These are phyloP conservation scores for Coelomomyces lativittatus DNA, from an alignment of 371 early-diverging fungal genomes.

Conservation along the genomic window DNA sequence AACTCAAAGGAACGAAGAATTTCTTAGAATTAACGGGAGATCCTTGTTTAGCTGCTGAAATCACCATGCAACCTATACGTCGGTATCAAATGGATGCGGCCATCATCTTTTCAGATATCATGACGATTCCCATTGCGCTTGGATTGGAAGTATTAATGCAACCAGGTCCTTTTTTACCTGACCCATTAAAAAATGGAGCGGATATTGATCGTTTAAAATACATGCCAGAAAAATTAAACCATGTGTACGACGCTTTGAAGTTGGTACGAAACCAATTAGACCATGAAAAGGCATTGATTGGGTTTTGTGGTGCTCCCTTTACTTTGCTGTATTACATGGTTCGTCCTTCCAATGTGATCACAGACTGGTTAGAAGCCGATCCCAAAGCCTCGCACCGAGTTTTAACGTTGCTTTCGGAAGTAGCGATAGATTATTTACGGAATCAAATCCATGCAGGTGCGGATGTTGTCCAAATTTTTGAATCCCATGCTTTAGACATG, in stretches of 20 bases:
- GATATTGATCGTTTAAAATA: constrained; percentile 49
- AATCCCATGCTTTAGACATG: constrained; percentile 87
- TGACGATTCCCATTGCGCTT: constrained; percentile 91
- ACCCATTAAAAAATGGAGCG: constrained; percentile 51
- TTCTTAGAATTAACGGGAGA: constrained; percentile 2
- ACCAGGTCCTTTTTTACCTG: constrained; percentile 81
- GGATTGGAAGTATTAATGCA: constrained; percentile 84
- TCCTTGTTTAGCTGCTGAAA: constrained; percentile 72
- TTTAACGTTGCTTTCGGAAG: constrained; percentile 60
- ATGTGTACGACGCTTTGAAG: constrained; percentile 89
- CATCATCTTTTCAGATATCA: constrained; percentile 92
- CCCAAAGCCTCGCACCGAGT: constrained; percentile 61
- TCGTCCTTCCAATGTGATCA: constrained; percentile 78
- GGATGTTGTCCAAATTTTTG: constrained; percentile 91
- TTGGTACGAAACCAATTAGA: constrained; percentile 65
- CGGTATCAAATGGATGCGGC: constrained; percentile 82
- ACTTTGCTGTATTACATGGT: constrained; percentile 64
- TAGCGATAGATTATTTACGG: constrained; percentile 63
- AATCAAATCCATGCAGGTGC: constrained; percentile 95
- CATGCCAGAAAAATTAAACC: constrained; percentile 30
- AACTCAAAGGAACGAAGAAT: constrained; percentile 1
- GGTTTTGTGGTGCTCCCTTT: constrained; percentile 94
- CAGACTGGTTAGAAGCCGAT: constrained; percentile 69
- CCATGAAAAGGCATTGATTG: constrained; percentile 79
- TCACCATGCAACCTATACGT: constrained; percentile 88